phyloP scores from a whole-genome alignment of 1,139 yeast genomes.

The Kurtzmaniella quercitrusa region DNA sequence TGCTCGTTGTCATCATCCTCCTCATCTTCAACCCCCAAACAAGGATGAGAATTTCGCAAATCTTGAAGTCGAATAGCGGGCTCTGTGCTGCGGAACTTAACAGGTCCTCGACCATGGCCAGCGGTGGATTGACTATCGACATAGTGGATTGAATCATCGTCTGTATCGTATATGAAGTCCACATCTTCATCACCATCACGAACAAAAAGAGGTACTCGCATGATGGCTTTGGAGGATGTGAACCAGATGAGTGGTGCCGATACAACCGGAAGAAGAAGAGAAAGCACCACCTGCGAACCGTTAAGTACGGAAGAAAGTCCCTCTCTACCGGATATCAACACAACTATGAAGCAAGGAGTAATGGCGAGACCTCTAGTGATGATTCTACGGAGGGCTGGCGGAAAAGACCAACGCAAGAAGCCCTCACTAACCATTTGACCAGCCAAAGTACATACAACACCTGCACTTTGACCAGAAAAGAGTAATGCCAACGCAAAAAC shows the following conservation, averaged over 20 bases:
- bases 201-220: constrained; percentile 61
- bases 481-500: constrained; percentile 88
- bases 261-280: constrained; percentile 81
- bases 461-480: constrained; percentile 97
- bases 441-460: constrained; percentile 94
- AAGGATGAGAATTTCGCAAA: constrained; percentile 41
- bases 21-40: constrained; percentile 43
- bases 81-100: constrained; percentile 29
- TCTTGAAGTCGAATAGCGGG: constrained; percentile 44
- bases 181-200: constrained; percentile 30
- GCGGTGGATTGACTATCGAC: neutral
- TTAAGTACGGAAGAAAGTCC: constrained; percentile 82
- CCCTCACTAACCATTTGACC: constrained; percentile 98
- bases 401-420: constrained; percentile 76
- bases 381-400: constrained; percentile 82
- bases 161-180: constrained; percentile 13
- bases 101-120: neutral
- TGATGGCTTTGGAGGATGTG: constrained; percentile 68
- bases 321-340: constrained; percentile 72
- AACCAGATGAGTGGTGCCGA: constrained; percentile 87
- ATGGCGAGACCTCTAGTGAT: constrained; percentile 84
- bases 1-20: constrained; percentile 23
- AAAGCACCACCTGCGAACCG: constrained; percentile 82
- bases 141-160: constrained; percentile 6
- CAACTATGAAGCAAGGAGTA: constrained; percentile 82